phyloP scores from a whole-genome alignment of 352 stramenopile species.

The Phytopythium montanum region DNA sequence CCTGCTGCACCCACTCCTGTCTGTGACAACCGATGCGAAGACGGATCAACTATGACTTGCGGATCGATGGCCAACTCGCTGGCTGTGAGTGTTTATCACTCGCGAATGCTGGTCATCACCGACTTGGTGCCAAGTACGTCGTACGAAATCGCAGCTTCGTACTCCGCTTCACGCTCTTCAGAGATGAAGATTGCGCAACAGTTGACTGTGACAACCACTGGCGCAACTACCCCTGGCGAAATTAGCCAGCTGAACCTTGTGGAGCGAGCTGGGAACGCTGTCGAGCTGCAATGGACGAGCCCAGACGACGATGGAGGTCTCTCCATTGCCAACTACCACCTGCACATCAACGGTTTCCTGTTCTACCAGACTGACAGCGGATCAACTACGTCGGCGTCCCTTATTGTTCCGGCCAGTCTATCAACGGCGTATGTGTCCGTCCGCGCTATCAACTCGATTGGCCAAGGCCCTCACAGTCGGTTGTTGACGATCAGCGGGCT shows the following conservation, averaged over 20 bases:
- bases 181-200: constrained; percentile 22
- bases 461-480: constrained; percentile 21
- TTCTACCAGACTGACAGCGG: constrained; percentile 15
- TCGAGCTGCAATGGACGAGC: constrained; percentile 47
- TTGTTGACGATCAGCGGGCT: constrained; percentile 5
- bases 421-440: constrained; percentile 23
- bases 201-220: constrained; percentile 24
- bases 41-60: not conserved
- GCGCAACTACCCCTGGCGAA: constrained; percentile 29
- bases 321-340: constrained; percentile 27
- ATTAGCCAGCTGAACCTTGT: constrained; percentile 26
- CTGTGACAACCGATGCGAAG: not conserved
- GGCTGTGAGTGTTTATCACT: not conserved
- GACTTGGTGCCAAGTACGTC: not conserved
- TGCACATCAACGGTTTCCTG: constrained; percentile 44
- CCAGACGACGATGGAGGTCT: constrained; percentile 39
- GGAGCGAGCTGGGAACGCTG: constrained; percentile 16
- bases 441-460: constrained; percentile 32
- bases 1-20: not conserved
- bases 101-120: not conserved
- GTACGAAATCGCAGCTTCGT: not conserved
- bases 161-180: not conserved
- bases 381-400: constrained; percentile 16
- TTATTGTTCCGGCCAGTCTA: constrained; percentile 12
- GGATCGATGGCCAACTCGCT: not conserved